Conservation (phyloP, 192 early-diverging fungal genomes). For the Pilaira anomala region DNA sequence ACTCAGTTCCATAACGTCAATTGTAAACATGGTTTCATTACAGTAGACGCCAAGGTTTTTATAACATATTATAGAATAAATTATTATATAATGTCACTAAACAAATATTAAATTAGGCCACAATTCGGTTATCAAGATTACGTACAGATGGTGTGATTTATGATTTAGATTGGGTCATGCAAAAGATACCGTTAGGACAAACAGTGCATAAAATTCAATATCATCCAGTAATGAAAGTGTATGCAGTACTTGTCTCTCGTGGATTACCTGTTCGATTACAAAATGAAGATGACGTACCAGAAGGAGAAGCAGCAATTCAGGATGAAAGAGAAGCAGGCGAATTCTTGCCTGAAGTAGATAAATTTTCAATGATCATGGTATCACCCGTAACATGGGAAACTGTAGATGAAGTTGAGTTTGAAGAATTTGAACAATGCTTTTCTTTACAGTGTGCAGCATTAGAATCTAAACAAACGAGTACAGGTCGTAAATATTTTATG, state of each 20-base stretch:
- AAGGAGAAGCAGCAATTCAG: slow-evolving; percentile 12
- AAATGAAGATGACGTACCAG: slow-evolving; percentile 60
- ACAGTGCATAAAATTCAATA: slow-evolving; percentile 76
- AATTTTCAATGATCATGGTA: slow-evolving; percentile 78
- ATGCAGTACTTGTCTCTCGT: slow-evolving; percentile 71
- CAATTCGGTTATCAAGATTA: slow-evolving; percentile 61
- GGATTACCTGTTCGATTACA: slow-evolving; percentile 63
- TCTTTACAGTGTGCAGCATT: slow-evolving; percentile 75
- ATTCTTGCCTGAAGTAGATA: slow-evolving; percentile 59
- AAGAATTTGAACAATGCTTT: slow-evolving; percentile 81
- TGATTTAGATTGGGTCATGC: slow-evolving; percentile 73
- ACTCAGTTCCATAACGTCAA: slow-evolving; percentile 77
- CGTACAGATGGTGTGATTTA: slow-evolving; percentile 63
- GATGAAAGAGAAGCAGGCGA: slow-evolving; percentile 30
- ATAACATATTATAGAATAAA: slow-evolving; percentile 37
- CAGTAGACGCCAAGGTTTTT: slow-evolving; percentile 66
- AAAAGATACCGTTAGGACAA: slow-evolving; percentile 64
- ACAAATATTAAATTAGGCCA: slow-evolving; percentile 42
- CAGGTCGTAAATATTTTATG: slow-evolving; percentile 82
- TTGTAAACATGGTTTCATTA: slow-evolving; percentile 72
- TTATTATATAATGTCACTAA: neutral
- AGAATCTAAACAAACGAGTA: slow-evolving; percentile 78
- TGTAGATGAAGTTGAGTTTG: slow-evolving; percentile 73
- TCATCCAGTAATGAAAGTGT: slow-evolving; percentile 80
- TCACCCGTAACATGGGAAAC: slow-evolving; percentile 96